Evolutionary conservation across 345 rosid genomes (phyloP).

Genomic region (Balakata baccata): DNA sequence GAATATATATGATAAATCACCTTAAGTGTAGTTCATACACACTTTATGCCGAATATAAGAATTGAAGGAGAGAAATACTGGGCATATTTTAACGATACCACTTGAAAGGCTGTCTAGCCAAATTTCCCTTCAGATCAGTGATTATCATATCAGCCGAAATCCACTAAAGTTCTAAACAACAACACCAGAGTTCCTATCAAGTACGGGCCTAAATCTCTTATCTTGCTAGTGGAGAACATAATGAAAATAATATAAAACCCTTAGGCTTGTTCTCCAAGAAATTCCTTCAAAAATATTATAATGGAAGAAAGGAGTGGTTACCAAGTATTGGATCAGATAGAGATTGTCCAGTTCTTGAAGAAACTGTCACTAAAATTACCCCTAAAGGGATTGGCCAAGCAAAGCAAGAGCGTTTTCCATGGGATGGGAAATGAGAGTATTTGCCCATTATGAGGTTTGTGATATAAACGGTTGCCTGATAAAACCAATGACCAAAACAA

Average conservation of each 20-base stretch:
- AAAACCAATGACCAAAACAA: neutral
- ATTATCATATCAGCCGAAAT: neutral
- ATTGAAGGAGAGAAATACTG: neutral
- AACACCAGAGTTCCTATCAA: neutral
- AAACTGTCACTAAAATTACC: neutral
- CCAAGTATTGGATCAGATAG: neutral
- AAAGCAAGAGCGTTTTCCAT: neutral
- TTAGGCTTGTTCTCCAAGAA: neutral
- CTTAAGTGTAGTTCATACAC: neutral
- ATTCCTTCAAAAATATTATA: neutral
- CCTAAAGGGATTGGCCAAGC: neutral
- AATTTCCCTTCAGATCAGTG: neutral
- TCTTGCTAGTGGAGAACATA: neutral
- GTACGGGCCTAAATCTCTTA: neutral
- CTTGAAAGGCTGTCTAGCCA: neutral
- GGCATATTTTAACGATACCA: neutral
- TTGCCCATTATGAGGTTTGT: neutral
- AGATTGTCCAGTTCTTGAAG: neutral
- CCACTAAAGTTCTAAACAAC: neutral
- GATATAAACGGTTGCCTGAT: neutral
- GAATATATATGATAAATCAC: constrained; percentile 19
- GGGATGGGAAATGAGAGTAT: neutral
- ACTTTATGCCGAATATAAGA: neutral
- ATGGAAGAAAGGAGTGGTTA: neutral
- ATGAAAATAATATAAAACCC: neutral